Base-by-base conservation (phyloP, 2,329 filamentous ascomycete species). In the Aspergillus fijiensis region DNA sequence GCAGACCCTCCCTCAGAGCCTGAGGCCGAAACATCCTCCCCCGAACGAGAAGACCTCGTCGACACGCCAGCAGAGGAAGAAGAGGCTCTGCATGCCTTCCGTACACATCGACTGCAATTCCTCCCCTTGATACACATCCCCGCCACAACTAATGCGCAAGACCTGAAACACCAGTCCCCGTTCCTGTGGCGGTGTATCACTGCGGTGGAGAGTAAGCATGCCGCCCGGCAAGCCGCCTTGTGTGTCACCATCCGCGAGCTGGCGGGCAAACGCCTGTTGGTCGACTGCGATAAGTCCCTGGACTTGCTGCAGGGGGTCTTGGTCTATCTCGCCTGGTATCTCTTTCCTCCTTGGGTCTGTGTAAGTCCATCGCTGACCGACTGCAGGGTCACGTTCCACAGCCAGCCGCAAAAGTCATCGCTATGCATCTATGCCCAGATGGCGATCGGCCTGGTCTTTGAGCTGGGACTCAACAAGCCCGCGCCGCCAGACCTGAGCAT, bases 371-470 rank as follows among this genome's bases (percentile, higher is more conserved):
- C n/a, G 14, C 45, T 42, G 11, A 35, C 2, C 5, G n/a, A 52
- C 27, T 7, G 14, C 42, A 63, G 62, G 62, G 21, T 64, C 19
- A 55, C 51, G 0, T 62, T 59, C n/a, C 29, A 58, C 12, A 58
- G 52, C 23, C 54, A 55, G 9, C 58, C 62, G 27, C 51, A 54
- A 12, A 64, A 64, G 27, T 45, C 54, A 2, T 53, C 62, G 21
- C 55, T 62, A 2, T 58, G 60, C 31, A 58, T 58, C 11, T 64
- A 59, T 29, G 51, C 57, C 49, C 62, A 64, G 25, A 57, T 64
- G 60, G 62, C 58, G 0, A 55, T 45, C 3, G 48, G 59, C 0
- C 33, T 64, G 16, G 29, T 64, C 12, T 48, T 59, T 11, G 60
- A 64, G 25, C 50, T 64, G 4, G 58, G 58, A 0, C 53, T 64